Conservation (phyloP, 2,329 filamentous ascomycete species). For the Clarireedia sp. region DNA sequence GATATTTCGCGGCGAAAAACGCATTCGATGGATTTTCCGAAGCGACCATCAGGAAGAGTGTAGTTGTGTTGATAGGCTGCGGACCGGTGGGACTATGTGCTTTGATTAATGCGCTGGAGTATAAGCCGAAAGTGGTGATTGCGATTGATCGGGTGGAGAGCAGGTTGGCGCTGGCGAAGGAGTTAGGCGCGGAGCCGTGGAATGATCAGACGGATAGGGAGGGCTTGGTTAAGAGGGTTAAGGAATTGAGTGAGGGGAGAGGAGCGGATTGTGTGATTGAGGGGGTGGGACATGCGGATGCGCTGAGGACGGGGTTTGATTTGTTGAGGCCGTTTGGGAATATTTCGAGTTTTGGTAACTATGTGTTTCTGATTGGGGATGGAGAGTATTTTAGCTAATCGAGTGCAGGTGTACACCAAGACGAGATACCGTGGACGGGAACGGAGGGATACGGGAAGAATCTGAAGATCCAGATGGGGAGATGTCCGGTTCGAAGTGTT, state of each 20-base stretch:
- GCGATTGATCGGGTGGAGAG: conserved; percentile 72
- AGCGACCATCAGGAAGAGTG: conserved; percentile 55
- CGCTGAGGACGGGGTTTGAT: conserved; percentile 63
- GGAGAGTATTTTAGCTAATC: neutral
- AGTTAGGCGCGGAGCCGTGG: conserved; percentile 72
- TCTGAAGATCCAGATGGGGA: conserved; percentile 61
- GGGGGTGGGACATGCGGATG: conserved; percentile 63
- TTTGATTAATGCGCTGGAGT: conserved; percentile 67
- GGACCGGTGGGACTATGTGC: conserved; percentile 82
- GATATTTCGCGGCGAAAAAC: conserved; percentile 75
- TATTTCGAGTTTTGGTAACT: conserved; percentile 41
- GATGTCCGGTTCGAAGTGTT: conserved; percentile 67
- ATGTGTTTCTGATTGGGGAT: neutral
- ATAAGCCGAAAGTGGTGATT: conserved; percentile 66
- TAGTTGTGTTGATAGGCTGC: conserved; percentile 75
- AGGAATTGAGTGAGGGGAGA: conserved; percentile 67
- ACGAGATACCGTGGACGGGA: conserved; percentile 58
- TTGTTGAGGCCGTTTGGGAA: conserved; percentile 63
- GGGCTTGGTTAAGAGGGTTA: conserved; percentile 58
- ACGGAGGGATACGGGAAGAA: conserved; percentile 64
- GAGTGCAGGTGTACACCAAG: conserved; percentile 27
- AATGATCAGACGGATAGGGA: conserved; percentile 65
- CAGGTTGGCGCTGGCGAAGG: conserved; percentile 63
- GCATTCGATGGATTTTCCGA: conserved; percentile 55
- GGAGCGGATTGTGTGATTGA: conserved; percentile 83